Conservation (phyloP, 2,329 filamentous ascomycete genomes). For the Cordyceps fumosorosea region DNA sequence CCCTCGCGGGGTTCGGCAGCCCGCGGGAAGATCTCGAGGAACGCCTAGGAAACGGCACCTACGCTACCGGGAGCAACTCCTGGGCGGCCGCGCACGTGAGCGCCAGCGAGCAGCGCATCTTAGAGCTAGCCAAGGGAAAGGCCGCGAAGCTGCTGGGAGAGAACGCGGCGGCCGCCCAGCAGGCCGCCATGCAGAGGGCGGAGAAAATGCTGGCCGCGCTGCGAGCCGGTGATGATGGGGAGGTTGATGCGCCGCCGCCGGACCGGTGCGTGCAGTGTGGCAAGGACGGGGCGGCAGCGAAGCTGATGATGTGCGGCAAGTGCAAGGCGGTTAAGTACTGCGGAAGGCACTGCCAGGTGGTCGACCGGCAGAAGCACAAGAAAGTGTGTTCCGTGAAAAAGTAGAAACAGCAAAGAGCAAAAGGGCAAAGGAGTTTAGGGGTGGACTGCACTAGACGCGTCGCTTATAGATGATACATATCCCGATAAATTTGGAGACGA, state of each 20-base stretch:
- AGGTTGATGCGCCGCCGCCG: neutral
- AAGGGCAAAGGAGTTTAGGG: too few species aligned
- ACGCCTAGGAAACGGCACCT: slow-evolving; percentile 24
- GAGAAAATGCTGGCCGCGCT: too few species aligned
- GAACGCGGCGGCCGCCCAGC: neutral
- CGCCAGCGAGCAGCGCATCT: slow-evolving; percentile 25
- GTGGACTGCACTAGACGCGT: too few species aligned
- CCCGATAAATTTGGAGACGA: too few species aligned
- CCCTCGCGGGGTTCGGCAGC: slow-evolving; percentile 26
- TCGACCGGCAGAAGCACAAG: slow-evolving; percentile 26
- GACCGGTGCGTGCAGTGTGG: slow-evolving; percentile 23
- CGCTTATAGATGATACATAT: too few species aligned
- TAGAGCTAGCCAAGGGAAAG: slow-evolving; percentile 25
- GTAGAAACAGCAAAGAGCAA: too few species aligned
- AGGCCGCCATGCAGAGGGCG: neutral
- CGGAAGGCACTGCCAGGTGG: slow-evolving; percentile 25
- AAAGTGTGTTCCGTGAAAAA: too few species aligned
- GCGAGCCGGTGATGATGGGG: too few species aligned
- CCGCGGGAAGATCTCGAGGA: slow-evolving; percentile 25
- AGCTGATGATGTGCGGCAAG: slow-evolving; percentile 26
- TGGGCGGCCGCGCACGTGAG: slow-evolving; percentile 28
- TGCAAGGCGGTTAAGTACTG: slow-evolving; percentile 27
- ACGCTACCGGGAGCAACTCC: slow-evolving; percentile 26
- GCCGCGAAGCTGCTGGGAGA: slow-evolving; percentile 23
- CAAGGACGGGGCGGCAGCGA: slow-evolving; percentile 21